These are phyloP conservation scores for Annulohypoxylon truncatum DNA, from an alignment of 2,329 filamentous ascomycete species.

Conservation along the genomic window DNA sequence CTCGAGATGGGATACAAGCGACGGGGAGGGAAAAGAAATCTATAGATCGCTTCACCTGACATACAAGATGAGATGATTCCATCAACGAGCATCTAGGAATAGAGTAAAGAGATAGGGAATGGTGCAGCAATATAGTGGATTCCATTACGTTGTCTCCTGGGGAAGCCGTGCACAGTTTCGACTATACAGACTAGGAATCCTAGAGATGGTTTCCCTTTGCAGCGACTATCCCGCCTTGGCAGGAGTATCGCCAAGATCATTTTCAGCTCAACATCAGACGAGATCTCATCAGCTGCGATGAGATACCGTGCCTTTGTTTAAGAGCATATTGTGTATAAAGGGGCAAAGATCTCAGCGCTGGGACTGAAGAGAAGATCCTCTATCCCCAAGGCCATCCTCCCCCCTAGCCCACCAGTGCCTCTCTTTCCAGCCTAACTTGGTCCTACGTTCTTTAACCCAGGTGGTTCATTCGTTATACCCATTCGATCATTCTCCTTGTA, in stretches of 20 bases:
- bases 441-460: conserved; percentile 35
- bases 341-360: not conserved
- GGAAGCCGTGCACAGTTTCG: not conserved
- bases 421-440: not conserved
- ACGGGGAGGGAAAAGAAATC: not conserved
- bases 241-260: conserved; percentile 15
- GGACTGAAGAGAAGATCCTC: not conserved
- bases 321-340: conserved; percentile 3
- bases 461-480: not conserved
- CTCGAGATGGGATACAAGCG: not conserved
- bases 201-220: conserved; percentile 6
- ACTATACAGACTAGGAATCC: conserved; percentile 5
- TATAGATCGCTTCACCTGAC: not conserved
- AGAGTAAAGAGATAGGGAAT: not conserved
- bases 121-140: not conserved
- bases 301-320: conserved; percentile 3
- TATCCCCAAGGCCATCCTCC: not conserved
- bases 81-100: not conserved
- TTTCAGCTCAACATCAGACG: not conserved
- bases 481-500: not conserved
- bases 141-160: not conserved
- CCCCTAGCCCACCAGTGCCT: not conserved
- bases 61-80: not conserved
- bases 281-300: conserved; percentile 7
- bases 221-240: conserved; percentile 31